phyloP scores from a whole-genome alignment of 495 filamentous ascomycete species.

The Hypoxylon rickii region DNA sequence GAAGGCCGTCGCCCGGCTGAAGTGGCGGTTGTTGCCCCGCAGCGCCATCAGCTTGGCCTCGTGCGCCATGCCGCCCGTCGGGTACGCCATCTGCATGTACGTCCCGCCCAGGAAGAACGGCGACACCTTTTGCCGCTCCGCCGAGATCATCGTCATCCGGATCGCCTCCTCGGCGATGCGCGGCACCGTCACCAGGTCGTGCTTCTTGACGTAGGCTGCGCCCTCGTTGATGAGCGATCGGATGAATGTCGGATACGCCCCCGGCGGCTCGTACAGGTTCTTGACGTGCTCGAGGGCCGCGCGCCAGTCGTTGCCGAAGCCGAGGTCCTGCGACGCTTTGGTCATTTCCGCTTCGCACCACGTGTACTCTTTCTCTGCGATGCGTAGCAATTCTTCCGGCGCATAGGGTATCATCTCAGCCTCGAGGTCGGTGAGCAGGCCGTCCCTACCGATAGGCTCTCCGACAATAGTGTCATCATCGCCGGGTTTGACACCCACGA shows the following conservation, averaged over 20 bases:
- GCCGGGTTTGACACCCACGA: constrained; percentile 47
- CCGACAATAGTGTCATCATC: constrained; percentile 53
- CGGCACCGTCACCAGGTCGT: constrained; percentile 57
- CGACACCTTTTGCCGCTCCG: constrained; percentile 51
- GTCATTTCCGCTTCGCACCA: constrained; percentile 52
- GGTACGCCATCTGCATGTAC: constrained; percentile 55
- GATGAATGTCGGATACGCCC: constrained; percentile 52
- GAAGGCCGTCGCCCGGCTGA: constrained; percentile 56
- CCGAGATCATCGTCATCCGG: constrained; percentile 58
- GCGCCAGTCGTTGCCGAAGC: constrained; percentile 43
- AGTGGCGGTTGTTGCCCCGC: constrained; percentile 58
- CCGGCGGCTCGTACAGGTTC: constrained; percentile 53
- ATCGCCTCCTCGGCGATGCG: constrained; percentile 52
- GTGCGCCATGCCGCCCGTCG: constrained; percentile 53
- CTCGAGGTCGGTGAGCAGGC: constrained; percentile 47
- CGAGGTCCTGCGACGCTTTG: constrained; percentile 42
- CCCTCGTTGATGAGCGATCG: constrained; percentile 47
- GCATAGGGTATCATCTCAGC: constrained; percentile 52
- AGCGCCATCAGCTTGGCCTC: constrained; percentile 56
- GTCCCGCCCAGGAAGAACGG: constrained; percentile 60
- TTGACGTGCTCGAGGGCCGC: constrained; percentile 57
- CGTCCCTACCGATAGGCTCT: constrained; percentile 53
- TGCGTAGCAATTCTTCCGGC: constrained; percentile 55
- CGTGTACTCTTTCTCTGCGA: constrained; percentile 48
- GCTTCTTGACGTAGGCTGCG: constrained; percentile 46